Base-by-base conservation (phyloP, 2,329 filamentous ascomycete genomes). In the Neopestalotiopsis sp. region DNA sequence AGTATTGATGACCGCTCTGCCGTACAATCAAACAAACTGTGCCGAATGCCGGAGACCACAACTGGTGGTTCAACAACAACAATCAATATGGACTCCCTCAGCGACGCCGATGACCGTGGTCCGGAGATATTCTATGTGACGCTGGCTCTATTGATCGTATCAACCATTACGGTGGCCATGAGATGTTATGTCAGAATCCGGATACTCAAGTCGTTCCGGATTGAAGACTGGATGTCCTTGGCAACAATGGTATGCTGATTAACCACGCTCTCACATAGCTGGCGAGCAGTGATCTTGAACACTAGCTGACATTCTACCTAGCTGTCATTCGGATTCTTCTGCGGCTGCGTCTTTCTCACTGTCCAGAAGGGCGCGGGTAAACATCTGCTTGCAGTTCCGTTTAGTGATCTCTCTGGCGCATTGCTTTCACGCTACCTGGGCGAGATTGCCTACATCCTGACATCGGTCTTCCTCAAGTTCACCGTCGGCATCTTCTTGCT, bases 401-500 rank as follows among this genome's bases (percentile, higher is more conserved):
- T 57, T 17, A 67, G 73, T 34, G 64, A 73, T 30, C 71, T 76
- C 17, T 70, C 73, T 2, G 69, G 69, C 28, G 73, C 72, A 20
- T 69, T 77, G 30, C 57, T 76, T 74, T 72, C 74, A 67, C 74
- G 77, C 59, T 83, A 80, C 80, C 74, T 76, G 5, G 81, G 78
- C 20, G 81, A 83, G 66, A 71, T 79, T 7, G 72, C 75, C 32
- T 83, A 83, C 58, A 75, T 82, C n/a, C 66, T 80, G n/a, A 78
- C 80, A 5, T 81, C 79, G 40, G 78, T 81, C 57, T 71, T 79
- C 4, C 73, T 82, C 40, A 83, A 83, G 70, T 75, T 80, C 64
- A 80, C 79, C 64, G 79, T 83, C 32, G 78, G 78, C 56, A 71
- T 82, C 62, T 81, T 83, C 68, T 74, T 83, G 17, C 68, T 82